These are phyloP conservation scores for Microthlaspi erraticum DNA, from an alignment of 345 rosid species.

Conservation along the genomic window DNA sequence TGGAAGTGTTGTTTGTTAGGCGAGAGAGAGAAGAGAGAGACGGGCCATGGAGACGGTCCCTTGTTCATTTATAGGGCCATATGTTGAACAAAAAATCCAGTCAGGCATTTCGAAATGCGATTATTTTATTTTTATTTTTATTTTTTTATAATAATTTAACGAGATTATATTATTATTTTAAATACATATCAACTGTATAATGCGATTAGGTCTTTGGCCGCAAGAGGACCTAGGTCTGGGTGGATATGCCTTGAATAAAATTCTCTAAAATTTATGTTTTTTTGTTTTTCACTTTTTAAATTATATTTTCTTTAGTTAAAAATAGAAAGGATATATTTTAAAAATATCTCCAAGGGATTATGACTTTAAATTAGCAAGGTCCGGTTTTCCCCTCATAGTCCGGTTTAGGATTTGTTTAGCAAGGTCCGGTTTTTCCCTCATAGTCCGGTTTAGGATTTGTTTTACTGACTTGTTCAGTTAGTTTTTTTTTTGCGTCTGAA, in stretches of 20 bases:
- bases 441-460: not conserved
- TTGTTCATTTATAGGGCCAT: slow-evolving; percentile 39
- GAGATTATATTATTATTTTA: not conserved
- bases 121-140: not conserved
- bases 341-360: too few species aligned
- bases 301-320: not conserved
- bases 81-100: not conserved
- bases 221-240: not conserved
- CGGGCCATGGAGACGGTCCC: slow-evolving; percentile 26
- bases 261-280: too few species aligned
- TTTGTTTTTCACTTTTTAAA: not conserved
- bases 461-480: too few species aligned
- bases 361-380: not conserved
- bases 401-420: not conserved
- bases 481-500: too few species aligned
- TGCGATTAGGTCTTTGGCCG: slow-evolving; percentile 30
- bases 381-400: too few species aligned
- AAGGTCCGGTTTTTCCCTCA: too few species aligned
- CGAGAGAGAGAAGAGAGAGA: slow-evolving; percentile 21
- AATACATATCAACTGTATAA: not conserved
- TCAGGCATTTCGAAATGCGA: not conserved
- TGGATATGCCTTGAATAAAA: slow-evolving; percentile 1
- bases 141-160: too few species aligned
- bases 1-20: slow-evolving; percentile 36
- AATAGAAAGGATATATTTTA: slow-evolving; percentile 17